Evolutionary conservation across 2,329 filamentous ascomycete genomes (phyloP), one percentile per base, ranked within the genome.

Genomic region (Pseudopyrenochaeta lycopersici): DNA sequence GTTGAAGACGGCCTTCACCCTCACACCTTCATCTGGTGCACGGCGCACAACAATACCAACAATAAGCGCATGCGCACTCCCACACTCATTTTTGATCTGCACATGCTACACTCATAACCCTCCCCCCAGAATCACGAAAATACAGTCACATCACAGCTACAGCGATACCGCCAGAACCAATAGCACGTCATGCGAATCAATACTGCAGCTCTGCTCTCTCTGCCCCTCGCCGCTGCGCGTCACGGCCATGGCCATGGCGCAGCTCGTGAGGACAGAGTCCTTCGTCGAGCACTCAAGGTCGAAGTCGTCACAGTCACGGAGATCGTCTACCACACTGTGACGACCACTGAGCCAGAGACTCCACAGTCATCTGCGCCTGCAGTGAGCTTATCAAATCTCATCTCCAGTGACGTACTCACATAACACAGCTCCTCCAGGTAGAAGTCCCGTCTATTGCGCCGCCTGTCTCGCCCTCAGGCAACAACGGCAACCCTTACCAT

Each of bases 281-380:
- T 33, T 33, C 36, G 21, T 30, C 52, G 52, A 11, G 48, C 30
- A 2, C 21, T 60, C 11, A 32, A 38, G 14, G 49, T 52, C 1
- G 15, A 54, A 14, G 31, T 56, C 0, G 46, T 63, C 2, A 46
- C 52, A n/a, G 46, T 64, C 18, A 64, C 55, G 2, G 38, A 64
- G 14, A 61, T 52, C 0, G 30, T 58, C 2, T 38, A 44, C 18
- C 33, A 15, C 4, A 62, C 55, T 2, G 46, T 64, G 18, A 59
- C 57, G 0, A 18, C 52, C 1, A 42, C 23, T 1, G 5, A 36
- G 12, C 11, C 46, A n/a, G 40, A 35, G 40, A n/a, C 20, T 7
- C 12, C 45, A 1, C 14, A 38, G 21, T 20, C 32, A 4, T 23
- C 36, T 23, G 15, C 44, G 2, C 32, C 52, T 12, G 6, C 49